phyloP scores from a whole-genome alignment of 176 grass and related monocot genomes.

The Musa acuminata region DNA sequence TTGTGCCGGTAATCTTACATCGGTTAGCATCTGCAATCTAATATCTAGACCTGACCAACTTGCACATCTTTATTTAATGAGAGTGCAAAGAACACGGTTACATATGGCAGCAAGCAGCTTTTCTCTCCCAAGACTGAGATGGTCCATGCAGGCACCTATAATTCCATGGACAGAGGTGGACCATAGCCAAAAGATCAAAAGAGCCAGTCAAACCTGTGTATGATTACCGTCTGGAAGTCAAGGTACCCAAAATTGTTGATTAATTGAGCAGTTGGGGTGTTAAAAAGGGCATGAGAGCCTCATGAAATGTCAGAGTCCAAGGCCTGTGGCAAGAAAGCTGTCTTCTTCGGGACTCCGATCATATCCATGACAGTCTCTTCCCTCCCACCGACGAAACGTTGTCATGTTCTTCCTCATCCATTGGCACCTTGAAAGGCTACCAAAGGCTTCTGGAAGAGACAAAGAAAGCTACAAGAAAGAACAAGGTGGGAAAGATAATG shows the following conservation, averaged over 20 bases:
- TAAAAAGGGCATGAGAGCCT: not conserved
- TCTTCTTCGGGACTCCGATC: not conserved
- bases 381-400: not conserved
- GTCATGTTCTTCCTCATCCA: not conserved
- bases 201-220: no score
- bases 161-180: not conserved
- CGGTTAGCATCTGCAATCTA: not conserved
- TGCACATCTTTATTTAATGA: not conserved
- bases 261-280: not conserved
- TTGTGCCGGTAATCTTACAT: not conserved
- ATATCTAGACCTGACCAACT: not conserved
- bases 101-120: not conserved
- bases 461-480: not conserved
- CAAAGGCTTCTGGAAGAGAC: not conserved
- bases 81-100: not conserved
- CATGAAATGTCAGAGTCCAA: not conserved
- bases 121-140: not conserved
- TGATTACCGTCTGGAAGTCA: not conserved
- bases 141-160: conserved; percentile 11
- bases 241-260: not conserved
- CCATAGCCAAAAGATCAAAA: not conserved
- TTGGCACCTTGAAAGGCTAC: not conserved
- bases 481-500: not conserved
- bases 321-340: not conserved
- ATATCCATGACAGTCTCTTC: not conserved